phyloP scores from a whole-genome alignment of 768 basidiomycete species.

The Cystofilobasidium capitatum region DNA sequence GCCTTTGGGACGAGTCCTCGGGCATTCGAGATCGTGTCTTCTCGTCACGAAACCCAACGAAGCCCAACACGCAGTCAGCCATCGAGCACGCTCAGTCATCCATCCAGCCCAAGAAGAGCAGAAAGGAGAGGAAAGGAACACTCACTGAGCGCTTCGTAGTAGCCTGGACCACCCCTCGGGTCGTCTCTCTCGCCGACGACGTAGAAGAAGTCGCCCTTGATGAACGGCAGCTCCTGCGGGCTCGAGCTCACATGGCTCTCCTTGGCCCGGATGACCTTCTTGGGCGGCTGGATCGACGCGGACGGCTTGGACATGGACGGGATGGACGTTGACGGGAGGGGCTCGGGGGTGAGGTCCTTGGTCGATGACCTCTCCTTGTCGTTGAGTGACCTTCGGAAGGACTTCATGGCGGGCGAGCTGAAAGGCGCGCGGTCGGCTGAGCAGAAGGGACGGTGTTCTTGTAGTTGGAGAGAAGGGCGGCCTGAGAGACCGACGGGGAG shows the following conservation, averaged over 20 bases:
- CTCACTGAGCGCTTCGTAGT: conserved; percentile 81
- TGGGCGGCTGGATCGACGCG: conserved; percentile 66
- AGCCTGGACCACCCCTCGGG: conserved; percentile 42
- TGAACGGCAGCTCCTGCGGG: conserved; percentile 79
- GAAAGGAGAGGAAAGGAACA: conserved; percentile 20
- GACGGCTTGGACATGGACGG: conserved; percentile 62
- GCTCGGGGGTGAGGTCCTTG: conserved; percentile 51
- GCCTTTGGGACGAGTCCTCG: conserved; percentile 71
- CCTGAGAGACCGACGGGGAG: too few species aligned
- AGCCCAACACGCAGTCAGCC: too few species aligned
- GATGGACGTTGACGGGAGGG: background rate
- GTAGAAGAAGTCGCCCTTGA: conserved; percentile 95
- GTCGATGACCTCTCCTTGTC: conserved; percentile 50
- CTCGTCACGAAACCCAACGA: too few species aligned
- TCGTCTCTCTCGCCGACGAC: conserved; percentile 58
- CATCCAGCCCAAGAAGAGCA: background rate
- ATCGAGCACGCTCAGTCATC: background rate
- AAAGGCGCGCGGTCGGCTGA: too few species aligned
- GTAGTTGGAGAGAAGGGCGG: too few species aligned
- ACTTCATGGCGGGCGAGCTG: too few species aligned
- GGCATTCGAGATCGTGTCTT: conserved; percentile 27
- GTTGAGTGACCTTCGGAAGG: conserved; percentile 63
- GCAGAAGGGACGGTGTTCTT: too few species aligned
- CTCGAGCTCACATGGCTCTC: conserved; percentile 55
- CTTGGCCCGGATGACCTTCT: conserved; percentile 88